Evolutionary conservation across 345 rosid genomes (phyloP), one percentile per base, ranked within the genome.

Genomic region (Heritiera littoralis): DNA sequence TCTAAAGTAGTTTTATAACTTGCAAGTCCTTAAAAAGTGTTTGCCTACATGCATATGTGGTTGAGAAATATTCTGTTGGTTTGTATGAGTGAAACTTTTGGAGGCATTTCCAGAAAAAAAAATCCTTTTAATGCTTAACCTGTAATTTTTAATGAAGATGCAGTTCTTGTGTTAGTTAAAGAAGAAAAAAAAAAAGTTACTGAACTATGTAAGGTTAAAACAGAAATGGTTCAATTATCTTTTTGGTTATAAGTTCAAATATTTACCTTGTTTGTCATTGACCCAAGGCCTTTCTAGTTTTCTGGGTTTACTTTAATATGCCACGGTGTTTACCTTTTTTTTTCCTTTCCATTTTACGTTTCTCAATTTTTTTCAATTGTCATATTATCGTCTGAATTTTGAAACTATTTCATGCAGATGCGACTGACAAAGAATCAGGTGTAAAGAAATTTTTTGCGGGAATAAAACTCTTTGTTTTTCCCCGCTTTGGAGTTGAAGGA

Each of bases 331-430:
- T 69, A 46, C 10, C 28, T 70, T 6, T 12, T 28, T 30, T 13
- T 0, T 28, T 3, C 1, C 35, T 28, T 14, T 23, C 7, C n/a
- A 46, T 56, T 69, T 46, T 6, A 23, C n/a, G 23, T 23, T 46
- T 70, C 56, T 23, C 18, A 41, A 2, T 14, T 7, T 69, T 8
- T 71, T 51, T 15, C 54, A n/a, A 5, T 43, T 67, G 17, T 35
- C 46, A 32, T 72, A 17, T 0, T 54, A 18, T 54, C 1, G 46
- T 3, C 45, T 54, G 46, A 72, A 52, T 32, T 41, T 72, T 40
- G n/a, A 20, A 63, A 72, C 40, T 15, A 32, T 73, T 66, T 61
- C 76, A n/a, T 82, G 87, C 89, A 86, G 89, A 78, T 83, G 86
- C 80, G 79, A 86, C 46, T 54, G 70, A 74, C 64, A 7, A 49